These are phyloP conservation scores for Zygosaccharomyces siamensis DNA, from an alignment of 805 yeast species.

Conservation along the genomic window DNA sequence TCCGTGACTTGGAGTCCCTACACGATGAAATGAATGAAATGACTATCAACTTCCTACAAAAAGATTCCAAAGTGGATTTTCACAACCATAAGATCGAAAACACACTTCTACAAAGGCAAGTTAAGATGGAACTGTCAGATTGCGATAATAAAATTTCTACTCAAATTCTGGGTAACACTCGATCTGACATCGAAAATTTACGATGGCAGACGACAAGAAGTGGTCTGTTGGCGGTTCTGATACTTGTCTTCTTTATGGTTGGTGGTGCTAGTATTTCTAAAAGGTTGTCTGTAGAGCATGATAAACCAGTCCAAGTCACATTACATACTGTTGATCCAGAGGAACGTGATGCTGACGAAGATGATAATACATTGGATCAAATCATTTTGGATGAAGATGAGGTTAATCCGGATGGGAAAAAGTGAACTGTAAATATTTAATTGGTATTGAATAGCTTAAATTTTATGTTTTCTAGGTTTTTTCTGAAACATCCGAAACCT, in stretches of 20 bases:
- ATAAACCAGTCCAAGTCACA: slow-evolving; percentile 35
- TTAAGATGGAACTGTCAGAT: slow-evolving; percentile 71
- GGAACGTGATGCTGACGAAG: slow-evolving; percentile 37
- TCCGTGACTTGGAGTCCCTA: slow-evolving; percentile 64
- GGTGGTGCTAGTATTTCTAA: slow-evolving; percentile 44
- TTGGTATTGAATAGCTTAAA: slow-evolving; percentile 33
- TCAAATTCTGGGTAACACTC: slow-evolving; percentile 71
- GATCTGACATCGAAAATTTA: slow-evolving; percentile 80
- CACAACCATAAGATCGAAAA: slow-evolving; percentile 85
- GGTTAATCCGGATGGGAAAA: slow-evolving; percentile 5
- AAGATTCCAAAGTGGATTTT: slow-evolving; percentile 76
- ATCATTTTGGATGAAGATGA: slow-evolving; percentile 1
- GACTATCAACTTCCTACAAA: slow-evolving; percentile 53
- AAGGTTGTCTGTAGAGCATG: slow-evolving; percentile 34
- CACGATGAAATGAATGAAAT: slow-evolving; percentile 71
- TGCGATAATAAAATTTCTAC: slow-evolving; percentile 80
- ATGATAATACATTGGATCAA: slow-evolving; percentile 26
- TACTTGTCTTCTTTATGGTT: slow-evolving; percentile 58
- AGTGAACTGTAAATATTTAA: not conserved
- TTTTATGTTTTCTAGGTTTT: slow-evolving; percentile 57
- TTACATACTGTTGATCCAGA: slow-evolving; percentile 33
- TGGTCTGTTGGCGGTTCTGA: slow-evolving; percentile 71
- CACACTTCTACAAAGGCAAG: slow-evolving; percentile 62
- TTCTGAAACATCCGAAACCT: slow-evolving; percentile 54
- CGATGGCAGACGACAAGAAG: slow-evolving; percentile 92